phyloP scores from a whole-genome alignment of 148 eudicot genomes.

The Vaccinium corymbosum region DNA sequence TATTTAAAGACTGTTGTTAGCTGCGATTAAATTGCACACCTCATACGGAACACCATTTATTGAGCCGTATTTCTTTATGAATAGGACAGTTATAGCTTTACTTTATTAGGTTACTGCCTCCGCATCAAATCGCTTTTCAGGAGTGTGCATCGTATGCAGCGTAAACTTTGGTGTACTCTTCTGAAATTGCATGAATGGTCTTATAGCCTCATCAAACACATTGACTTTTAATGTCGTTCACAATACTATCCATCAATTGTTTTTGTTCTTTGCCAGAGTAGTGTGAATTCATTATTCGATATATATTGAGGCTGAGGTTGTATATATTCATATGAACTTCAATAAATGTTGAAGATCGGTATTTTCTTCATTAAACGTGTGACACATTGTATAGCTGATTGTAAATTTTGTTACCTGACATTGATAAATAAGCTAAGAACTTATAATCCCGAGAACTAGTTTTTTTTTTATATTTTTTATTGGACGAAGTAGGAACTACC shows the following conservation, averaged over 20 bases:
- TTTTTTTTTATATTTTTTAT: too few species aligned
- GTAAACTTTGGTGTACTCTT: neutral
- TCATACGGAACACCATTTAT: neutral
- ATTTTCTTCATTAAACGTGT: neutral
- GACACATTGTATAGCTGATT: neutral
- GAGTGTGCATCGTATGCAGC: neutral
- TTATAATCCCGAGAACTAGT: neutral
- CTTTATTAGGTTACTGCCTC: neutral
- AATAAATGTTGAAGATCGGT: neutral
- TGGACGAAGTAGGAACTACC: too few species aligned
- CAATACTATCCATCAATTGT: neutral
- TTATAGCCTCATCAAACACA: neutral
- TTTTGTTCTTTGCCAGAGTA: neutral
- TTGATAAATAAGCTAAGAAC: neutral
- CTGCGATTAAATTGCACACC: neutral
- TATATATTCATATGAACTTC: neutral
- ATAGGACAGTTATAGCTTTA: neutral
- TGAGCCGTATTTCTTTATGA: neutral
- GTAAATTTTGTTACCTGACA: neutral
- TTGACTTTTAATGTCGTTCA: neutral
- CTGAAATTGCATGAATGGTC: neutral
- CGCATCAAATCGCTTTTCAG: neutral
- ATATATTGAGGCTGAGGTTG: neutral
- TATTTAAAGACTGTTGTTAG: neutral
- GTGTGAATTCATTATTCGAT: neutral